Conservation (phyloP, 208 protist species). For the Eutreptiella sp. region DNA sequence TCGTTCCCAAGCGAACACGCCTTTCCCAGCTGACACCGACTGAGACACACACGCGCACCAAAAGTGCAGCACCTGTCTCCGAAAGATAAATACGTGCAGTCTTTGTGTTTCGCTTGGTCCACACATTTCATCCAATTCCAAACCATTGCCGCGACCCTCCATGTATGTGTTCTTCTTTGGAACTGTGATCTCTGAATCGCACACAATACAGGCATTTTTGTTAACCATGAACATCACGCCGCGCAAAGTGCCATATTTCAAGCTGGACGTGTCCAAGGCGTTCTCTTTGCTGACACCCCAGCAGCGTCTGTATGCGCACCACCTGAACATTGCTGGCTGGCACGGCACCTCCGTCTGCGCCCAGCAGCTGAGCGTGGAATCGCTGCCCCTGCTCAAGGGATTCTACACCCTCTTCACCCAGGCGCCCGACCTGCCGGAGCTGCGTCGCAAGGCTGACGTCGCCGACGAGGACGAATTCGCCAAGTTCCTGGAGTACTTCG, state of each 20-base stretch:
- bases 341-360: constrained; percentile 46
- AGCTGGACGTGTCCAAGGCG: constrained; percentile 50
- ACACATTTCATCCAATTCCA: too few relatives aligned
- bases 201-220: too few relatives aligned
- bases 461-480: constrained; percentile 47
- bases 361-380: constrained; percentile 52
- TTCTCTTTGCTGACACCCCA: constrained; percentile 60
- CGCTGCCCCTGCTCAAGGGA: constrained; percentile 48
- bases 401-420: constrained; percentile 45
- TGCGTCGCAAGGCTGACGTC: constrained; percentile 22
- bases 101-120: too few relatives aligned
- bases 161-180: too few relatives aligned
- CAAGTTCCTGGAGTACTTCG: constrained; percentile 61
- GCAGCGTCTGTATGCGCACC: constrained; percentile 70
- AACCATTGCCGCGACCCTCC: too few relatives aligned
- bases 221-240: constrained; percentile 59
- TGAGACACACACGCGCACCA: too few relatives aligned
- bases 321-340: constrained; percentile 57
- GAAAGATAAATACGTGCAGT: too few relatives aligned
- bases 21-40: too few relatives aligned
- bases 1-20: too few relatives aligned
- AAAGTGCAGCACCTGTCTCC: too few relatives aligned
- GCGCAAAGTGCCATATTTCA: constrained; percentile 53
- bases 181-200: too few relatives aligned
- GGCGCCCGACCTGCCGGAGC: constrained; percentile 21